phyloP scores from a whole-genome alignment of 225 moss, liverwort and hornwort genomes.

The Asterella californica region DNA sequence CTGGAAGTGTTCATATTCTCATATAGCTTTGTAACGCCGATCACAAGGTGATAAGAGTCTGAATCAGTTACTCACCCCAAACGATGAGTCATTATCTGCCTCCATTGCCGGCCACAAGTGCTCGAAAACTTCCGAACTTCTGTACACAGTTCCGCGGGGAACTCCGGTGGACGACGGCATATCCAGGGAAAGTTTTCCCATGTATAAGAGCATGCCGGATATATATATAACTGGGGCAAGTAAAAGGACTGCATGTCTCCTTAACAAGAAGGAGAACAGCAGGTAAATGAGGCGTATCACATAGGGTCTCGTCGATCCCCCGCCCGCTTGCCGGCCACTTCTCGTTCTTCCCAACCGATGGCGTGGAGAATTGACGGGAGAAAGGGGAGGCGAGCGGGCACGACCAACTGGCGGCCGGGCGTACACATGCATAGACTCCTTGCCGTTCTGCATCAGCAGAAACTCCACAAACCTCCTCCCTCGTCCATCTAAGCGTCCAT shows the following conservation, averaged over 20 bases:
- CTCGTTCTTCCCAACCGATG: conserved; percentile 31
- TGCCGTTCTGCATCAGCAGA: conserved; percentile 98
- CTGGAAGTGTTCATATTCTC: too few relatives aligned
- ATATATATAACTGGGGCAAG: conserved; percentile 52
- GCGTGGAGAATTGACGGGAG: conserved; percentile 29
- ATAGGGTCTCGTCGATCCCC: conserved; percentile 23
- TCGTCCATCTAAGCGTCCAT: conserved; percentile 42
- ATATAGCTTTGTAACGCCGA: neutral
- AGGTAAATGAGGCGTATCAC: conserved; percentile 21
- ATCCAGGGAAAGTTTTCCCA: conserved; percentile 32
- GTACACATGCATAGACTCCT: conserved; percentile 69
- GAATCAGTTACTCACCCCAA: conserved; percentile 44
- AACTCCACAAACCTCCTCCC: conserved; percentile 25
- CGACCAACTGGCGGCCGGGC: conserved; percentile 62
- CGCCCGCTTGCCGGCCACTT: conserved; percentile 30
- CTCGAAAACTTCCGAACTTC: conserved; percentile 76
- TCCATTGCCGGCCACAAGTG: conserved; percentile 89
- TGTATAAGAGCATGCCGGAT: conserved; percentile 54
- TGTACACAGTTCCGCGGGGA: conserved; percentile 62
- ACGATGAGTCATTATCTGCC: conserved; percentile 42
- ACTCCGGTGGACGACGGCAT: neutral
- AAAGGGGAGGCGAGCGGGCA: conserved; percentile 33
- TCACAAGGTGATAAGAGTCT: neutral
- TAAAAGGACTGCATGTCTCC: conserved; percentile 47
- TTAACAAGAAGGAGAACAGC: conserved; percentile 45